Percentiles rank a stretch among this genome's conserved stretches.
phyloP scores from a whole-genome alignment of 495 filamentous ascomycete genomes.

The Articulospora tetracladia region DNA sequence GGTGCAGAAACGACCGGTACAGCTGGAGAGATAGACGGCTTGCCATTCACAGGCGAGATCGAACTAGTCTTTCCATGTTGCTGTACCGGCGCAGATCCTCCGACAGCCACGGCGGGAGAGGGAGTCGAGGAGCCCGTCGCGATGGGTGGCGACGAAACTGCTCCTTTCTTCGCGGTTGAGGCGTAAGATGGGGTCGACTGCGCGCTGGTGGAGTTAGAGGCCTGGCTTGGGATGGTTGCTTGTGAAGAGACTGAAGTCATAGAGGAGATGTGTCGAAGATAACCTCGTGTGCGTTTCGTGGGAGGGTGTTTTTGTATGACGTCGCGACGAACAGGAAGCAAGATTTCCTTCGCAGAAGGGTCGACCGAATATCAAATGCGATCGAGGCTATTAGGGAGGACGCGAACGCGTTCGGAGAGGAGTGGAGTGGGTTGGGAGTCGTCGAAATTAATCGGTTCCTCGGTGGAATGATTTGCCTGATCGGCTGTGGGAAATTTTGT shows the following conservation, averaged over 20 bases:
- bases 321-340: slow-evolving; percentile 11
- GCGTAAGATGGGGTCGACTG: slow-evolving; percentile 63
- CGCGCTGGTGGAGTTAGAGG: slow-evolving; percentile 45
- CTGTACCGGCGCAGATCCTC: slow-evolving; percentile 57
- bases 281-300: slow-evolving; percentile 14
- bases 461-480: slow-evolving; percentile 9
- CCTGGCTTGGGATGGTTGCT: slow-evolving; percentile 22
- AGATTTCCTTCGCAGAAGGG: slow-evolving; percentile 22
- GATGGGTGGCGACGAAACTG: slow-evolving; percentile 58
- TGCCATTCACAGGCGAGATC: slow-evolving; percentile 79
- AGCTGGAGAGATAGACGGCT: slow-evolving; percentile 67
- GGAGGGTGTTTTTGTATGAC: slow-evolving; percentile 15
- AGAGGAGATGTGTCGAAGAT: slow-evolving; percentile 21
- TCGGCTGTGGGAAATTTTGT: slow-evolving; percentile 17
- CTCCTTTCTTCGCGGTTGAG: slow-evolving; percentile 81
- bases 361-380: slow-evolving; percentile 22
- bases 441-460: slow-evolving; percentile 29
- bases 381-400: slow-evolving; percentile 13
- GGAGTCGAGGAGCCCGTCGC: slow-evolving; percentile 62
- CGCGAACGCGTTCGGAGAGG: slow-evolving; percentile 2
- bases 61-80: slow-evolving; percentile 80
- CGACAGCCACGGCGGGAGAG: slow-evolving; percentile 61
- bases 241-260: slow-evolving; percentile 30
- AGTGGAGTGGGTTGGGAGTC: slow-evolving; percentile 23
- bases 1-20: slow-evolving; percentile 51